Evolutionary conservation across 1,284 basidiomycete species (phyloP).

Genomic region (Marasmius sp.): DNA sequence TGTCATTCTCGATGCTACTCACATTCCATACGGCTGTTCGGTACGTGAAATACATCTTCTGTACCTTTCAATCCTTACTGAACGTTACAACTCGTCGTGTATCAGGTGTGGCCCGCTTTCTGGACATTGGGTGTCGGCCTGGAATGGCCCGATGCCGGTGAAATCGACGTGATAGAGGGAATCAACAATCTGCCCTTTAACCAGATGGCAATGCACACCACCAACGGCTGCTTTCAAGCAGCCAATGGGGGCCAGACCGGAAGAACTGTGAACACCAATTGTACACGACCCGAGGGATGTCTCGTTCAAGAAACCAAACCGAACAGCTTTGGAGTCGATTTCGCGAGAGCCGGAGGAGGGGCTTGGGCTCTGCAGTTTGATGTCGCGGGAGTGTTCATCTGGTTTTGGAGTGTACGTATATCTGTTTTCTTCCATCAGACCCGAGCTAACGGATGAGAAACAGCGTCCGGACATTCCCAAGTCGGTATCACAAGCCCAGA

Average conservation of each 20-base stretch:
- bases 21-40: conserved; percentile 60
- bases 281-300: conserved; percentile 50
- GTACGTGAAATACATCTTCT: conserved; percentile 29
- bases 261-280: conserved; percentile 34
- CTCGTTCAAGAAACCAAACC: conserved; percentile 48
- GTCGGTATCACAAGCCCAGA: conserved; percentile 33
- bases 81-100: not conserved
- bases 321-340: conserved; percentile 54
- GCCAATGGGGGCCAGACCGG: conserved; percentile 35
- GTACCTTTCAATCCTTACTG: not conserved
- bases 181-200: conserved; percentile 44
- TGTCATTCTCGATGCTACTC: conserved; percentile 58
- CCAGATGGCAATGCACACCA: conserved; percentile 47
- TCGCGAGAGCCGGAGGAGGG: conserved; percentile 60
- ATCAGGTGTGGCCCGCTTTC: conserved; percentile 44
- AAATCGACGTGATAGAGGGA: conserved; percentile 58
- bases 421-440: conserved; percentile 1
- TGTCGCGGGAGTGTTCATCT: conserved; percentile 53
- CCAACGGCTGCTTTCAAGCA: conserved; percentile 30
- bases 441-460: conserved; percentile 6
- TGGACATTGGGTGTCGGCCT: conserved; percentile 19
- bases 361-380: conserved; percentile 66
- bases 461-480: conserved; percentile 42
- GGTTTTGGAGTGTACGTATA: conserved; percentile 61
- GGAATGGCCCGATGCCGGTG: conserved; percentile 55